Base-by-base conservation (phyloP, 2,329 filamentous ascomycete genomes). In the Graphiopsis chlorocephala region DNA sequence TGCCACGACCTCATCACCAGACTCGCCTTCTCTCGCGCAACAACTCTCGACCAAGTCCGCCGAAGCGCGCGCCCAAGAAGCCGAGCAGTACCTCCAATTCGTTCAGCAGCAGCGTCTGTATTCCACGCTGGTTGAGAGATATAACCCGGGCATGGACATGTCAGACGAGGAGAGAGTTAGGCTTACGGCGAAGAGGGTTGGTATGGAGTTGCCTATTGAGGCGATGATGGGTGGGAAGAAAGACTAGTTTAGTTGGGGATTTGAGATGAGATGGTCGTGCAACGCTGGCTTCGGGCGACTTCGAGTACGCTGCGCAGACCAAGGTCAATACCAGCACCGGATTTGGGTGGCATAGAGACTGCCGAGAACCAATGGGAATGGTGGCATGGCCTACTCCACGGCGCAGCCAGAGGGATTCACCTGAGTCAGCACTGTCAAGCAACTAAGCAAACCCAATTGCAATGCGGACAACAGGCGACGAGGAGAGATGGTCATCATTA, bases 71-170 rank as follows among this genome's bases (percentile, higher is more conserved):
- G 57, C 70, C 58, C 74, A 79, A n/a, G 78, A 91, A 70, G 89
- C 87, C n/a, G 87, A 92, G 68, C 92, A 98, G 77, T 87, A 92
- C 70, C 79, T 93, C 28, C 85, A 87, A 64, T 98, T 97, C 76
- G 84, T 95, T 23, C 86, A 87, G 71, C 89, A 93, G n/a, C 95
- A 99, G 81, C 84, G 93, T 61, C 86, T 86, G 75, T 97, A 98
- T 77, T 85, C 87, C 28, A 89, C 87, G 17, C 80, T 98, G 50
- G 77, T 98, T 42, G 93, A 97, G 79, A 85, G 93, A 71, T 98
- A 99, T 79, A 98, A 98, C 77, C 93, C 93, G 0, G 93, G 93
- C 20, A 92, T 96, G 87, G 86, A 87, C 70, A 91, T 97, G 89
- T 87, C 90, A 69, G 89, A 96, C 78, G 84, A 88, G 75, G 93